These are phyloP conservation scores for Sarocladium brachiariae DNA, from an alignment of 2,329 filamentous ascomycete species.

Conservation along the genomic window DNA sequence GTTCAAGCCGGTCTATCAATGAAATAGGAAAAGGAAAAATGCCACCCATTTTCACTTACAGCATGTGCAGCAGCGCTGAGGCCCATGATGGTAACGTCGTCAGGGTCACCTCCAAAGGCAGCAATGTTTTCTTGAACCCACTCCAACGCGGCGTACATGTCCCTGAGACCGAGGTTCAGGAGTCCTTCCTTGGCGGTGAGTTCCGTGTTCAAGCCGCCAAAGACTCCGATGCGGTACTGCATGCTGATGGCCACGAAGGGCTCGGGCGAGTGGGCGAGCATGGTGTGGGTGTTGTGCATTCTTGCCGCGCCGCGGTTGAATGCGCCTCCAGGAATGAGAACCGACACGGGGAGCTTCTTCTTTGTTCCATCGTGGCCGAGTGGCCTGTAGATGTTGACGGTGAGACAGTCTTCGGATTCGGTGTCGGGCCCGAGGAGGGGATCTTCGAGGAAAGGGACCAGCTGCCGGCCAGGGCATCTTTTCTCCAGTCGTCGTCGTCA, in stretches of 20 bases:
- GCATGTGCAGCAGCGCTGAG: constrained; percentile 28
- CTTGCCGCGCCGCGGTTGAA: constrained; percentile 25
- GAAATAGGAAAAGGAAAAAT: no score
- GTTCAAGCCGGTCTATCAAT: no score
- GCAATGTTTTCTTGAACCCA: constrained; percentile 47
- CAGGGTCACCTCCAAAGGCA: constrained; percentile 41
- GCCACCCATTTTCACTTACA: constrained; percentile 17
- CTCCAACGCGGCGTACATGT: constrained; percentile 38
- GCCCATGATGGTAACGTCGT: constrained; percentile 42
- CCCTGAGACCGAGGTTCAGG: constrained; percentile 46
- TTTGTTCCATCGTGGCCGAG: constrained; percentile 13
- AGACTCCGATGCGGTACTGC: constrained; percentile 42
- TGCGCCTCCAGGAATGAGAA: constrained; percentile 23
- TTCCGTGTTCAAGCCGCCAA: constrained; percentile 51
- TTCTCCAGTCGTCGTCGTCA: constrained; percentile 8
- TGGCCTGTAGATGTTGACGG: constrained; percentile 19
- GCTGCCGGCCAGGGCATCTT: constrained; percentile 24
- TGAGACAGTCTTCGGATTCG: constrained; percentile 23
- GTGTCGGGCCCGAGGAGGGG: constrained; percentile 22
- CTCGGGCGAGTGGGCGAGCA: constrained; percentile 40
- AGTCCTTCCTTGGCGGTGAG: constrained; percentile 43
- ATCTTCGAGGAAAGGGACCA: constrained; percentile 24
- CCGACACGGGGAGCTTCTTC: constrained; percentile 19
- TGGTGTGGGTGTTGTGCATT: constrained; percentile 35
- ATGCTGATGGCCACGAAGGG: constrained; percentile 43